These are phyloP conservation scores for Diplocarpon rosae DNA, from an alignment of 2,329 filamentous ascomycete genomes.

Conservation along the genomic window DNA sequence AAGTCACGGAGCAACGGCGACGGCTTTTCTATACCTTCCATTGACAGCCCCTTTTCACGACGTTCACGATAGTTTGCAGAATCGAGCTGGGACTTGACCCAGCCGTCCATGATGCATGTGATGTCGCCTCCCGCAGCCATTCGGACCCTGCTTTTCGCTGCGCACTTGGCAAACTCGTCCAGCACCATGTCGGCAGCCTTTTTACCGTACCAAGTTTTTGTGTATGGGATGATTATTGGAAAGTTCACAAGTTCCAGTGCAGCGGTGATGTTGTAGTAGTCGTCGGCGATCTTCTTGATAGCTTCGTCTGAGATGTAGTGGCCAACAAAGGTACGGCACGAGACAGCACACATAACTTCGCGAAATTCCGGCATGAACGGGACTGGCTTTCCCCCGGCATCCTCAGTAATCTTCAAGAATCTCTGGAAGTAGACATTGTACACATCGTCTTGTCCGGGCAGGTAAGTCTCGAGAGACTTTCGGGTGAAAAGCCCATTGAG, in stretches of 20 bases:
- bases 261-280: conserved; percentile 94
- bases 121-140: conserved; percentile 82
- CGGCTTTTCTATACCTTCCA: conserved; percentile 68
- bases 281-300: conserved; percentile 88
- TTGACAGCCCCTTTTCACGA: conserved; percentile 57
- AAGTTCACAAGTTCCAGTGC: conserved; percentile 97
- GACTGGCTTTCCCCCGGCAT: conserved; percentile 60
- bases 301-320: conserved; percentile 87
- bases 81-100: conserved; percentile 80
- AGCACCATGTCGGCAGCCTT: conserved; percentile 90
- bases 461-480: conserved; percentile 74
- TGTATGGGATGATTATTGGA: conserved; percentile 89
- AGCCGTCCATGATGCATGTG: conserved; percentile 90
- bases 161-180: conserved; percentile 79
- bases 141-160: conserved; percentile 83
- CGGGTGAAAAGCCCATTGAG: conserved; percentile 91
- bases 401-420: conserved; percentile 65
- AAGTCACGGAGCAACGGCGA: conserved; percentile 74
- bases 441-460: conserved; percentile 85
- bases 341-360: conserved; percentile 88
- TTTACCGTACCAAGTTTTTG: conserved; percentile 95
- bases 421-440: conserved; percentile 77
- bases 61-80: conserved; percentile 74
- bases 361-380: conserved; percentile 90
- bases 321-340: conserved; percentile 92